Evolutionary conservation across 257 asterid species (phyloP).

Genomic region (Apocynum venetum): DNA sequence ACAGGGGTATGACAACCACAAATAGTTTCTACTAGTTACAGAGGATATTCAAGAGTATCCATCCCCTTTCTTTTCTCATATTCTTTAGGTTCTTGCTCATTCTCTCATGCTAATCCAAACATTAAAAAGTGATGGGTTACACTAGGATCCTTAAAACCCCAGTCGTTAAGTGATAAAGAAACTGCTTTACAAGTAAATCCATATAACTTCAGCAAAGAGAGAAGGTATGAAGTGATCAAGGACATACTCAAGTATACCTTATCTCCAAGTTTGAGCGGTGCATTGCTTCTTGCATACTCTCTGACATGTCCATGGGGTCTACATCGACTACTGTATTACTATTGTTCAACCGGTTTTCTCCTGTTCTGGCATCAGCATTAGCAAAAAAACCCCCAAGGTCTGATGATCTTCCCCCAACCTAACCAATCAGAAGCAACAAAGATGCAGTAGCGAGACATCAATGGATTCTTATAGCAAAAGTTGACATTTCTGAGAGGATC

Average conservation of each 20-base stretch:
- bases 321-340: slow-evolving; percentile 48
- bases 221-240: slow-evolving; percentile 21
- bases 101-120: background rate
- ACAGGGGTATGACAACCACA: background rate
- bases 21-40: background rate
- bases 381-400: slow-evolving; percentile 70
- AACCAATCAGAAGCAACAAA: slow-evolving; percentile 36
- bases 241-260: slow-evolving; percentile 74
- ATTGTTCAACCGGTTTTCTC: slow-evolving; percentile 44
- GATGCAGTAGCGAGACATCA: slow-evolving; percentile 13
- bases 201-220: slow-evolving; percentile 3
- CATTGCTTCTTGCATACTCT: slow-evolving; percentile 99
- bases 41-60: background rate
- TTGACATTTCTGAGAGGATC: background rate
- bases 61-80: background rate
- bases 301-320: slow-evolving; percentile 96
- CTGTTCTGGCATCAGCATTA: slow-evolving; percentile 57
- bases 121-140: background rate
- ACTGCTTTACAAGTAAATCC: background rate
- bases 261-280: slow-evolving; percentile 91
- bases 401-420: slow-evolving; percentile 66
- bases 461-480: background rate
- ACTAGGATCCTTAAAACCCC: background rate
- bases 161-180: background rate
- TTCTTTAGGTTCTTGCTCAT: background rate